Base-by-base conservation (phyloP, 805 yeast genomes). In the Cyberlindnera japonica region DNA sequence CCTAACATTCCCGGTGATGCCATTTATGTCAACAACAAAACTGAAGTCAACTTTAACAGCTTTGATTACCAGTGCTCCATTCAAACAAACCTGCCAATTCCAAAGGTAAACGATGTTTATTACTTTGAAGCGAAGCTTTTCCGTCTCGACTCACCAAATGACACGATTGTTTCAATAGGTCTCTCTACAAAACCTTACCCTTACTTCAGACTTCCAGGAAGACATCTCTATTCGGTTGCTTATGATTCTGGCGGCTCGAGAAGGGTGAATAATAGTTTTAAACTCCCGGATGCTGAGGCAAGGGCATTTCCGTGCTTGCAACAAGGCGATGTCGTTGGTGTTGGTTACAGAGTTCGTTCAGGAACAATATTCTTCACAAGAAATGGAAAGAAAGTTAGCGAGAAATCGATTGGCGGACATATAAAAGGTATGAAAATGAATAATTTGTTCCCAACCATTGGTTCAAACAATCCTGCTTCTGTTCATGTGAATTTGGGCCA, bases 321-420 rank as follows among this genome's bases (percentile, higher is more conserved):
- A 19, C 83, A 84, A 53, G 98, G 97, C 22, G 99, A 93, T 62
- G 95, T 91, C 12, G 72, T 93, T 4, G 99, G 99, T 1, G 79
- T 90, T 28, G 99, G 99, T 0, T 84, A 86, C 57, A 72, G 90
- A 41, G 81, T 83, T 15, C 71, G 87, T 40, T 69, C 85, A 3
- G 95, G 96, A 0, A 78, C 95, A 0, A 71, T 93, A 0, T 91
- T 93, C 56, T 91, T 90, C 67, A 93, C 99, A 0, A 76, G 95
- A 50, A 93, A 93, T 55, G 99, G 99, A 17, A 87, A 87, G 61
- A 87, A 85, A 54, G 66, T 91, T 27, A 41, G 48, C 23, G 52
- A 48, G 18, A 45, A 45, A 29, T 11, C 49, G 9, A 27, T 48
- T n/a, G 52, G 52, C 14, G 52, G 52, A 4, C 52, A 48, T 19